phyloP scores from a whole-genome alignment of 306 rosid genomes.

The Calophaca sinica region DNA sequence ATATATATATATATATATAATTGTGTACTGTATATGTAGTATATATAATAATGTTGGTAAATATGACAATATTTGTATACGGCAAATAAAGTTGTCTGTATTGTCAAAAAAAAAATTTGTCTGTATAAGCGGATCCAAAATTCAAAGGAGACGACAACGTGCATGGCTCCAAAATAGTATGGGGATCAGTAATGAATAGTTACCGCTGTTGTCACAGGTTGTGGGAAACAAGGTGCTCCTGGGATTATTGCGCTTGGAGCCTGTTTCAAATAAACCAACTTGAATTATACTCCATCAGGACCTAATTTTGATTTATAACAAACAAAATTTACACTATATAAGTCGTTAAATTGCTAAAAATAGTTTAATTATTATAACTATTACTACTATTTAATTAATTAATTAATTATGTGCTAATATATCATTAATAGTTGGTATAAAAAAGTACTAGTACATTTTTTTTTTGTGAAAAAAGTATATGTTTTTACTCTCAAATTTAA shows the following conservation, averaged over 20 bases:
- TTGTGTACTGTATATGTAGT: background rate
- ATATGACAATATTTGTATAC: constrained; percentile 17
- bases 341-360: no score
- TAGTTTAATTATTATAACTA: no score
- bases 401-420: no score
- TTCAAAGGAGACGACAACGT: constrained; percentile 41
- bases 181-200: constrained; percentile 23
- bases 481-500: no score
- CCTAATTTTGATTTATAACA: no score
- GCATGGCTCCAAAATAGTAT: constrained; percentile 55
- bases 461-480: no score
- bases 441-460: no score
- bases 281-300: no score
- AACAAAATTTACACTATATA: no score
- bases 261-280: constrained; percentile 46
- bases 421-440: no score
- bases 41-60: background rate
- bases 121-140: constrained; percentile 40
- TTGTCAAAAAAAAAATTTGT: no score
- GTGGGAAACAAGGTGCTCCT: constrained; percentile 72
- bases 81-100: background rate
- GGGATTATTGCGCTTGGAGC: constrained; percentile 57
- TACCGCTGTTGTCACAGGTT: constrained; percentile 64
- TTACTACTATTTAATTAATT: no score
- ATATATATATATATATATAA: background rate